Conservation (phyloP, 768 basidiomycete species). For the Tricholoma terreum region DNA sequence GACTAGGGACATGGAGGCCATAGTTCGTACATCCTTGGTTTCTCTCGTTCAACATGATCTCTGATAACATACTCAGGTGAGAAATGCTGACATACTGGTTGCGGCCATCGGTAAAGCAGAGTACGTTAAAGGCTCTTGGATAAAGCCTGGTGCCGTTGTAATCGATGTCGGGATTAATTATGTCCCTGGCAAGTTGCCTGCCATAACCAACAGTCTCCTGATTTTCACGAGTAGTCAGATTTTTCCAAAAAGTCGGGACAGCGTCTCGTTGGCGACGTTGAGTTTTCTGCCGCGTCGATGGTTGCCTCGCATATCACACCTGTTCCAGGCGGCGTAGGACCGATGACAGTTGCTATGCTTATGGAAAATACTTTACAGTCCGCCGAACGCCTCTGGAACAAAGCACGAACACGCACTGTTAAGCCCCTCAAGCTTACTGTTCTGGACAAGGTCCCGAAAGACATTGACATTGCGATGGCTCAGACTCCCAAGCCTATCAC, state of each 20-base stretch:
- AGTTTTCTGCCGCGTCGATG: slow-evolving; percentile 70
- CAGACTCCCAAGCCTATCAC: slow-evolving; percentile 90
- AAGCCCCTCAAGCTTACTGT: slow-evolving; percentile 78
- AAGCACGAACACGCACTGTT: slow-evolving; percentile 61
- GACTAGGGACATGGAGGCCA: slow-evolving; percentile 74
- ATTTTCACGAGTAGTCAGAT: slow-evolving; percentile 43
- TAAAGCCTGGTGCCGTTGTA: slow-evolving; percentile 92
- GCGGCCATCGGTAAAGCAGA: slow-evolving; percentile 94
- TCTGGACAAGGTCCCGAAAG: slow-evolving; percentile 85
- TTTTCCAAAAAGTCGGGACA: slow-evolving; percentile 91
- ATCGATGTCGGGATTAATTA: slow-evolving; percentile 99
- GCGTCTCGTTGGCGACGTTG: slow-evolving; percentile 94
- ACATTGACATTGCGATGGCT: slow-evolving; percentile 94
- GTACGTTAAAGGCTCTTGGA: slow-evolving; percentile 89
- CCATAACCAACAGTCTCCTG: slow-evolving; percentile 2
- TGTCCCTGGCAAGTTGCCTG: slow-evolving; percentile 61
- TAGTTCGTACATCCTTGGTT: slow-evolving; percentile 47
- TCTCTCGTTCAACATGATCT: not conserved
- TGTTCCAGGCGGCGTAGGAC: slow-evolving; percentile 97
- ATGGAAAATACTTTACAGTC: slow-evolving; percentile 92
- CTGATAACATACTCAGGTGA: slow-evolving; percentile 48
- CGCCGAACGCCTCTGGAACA: slow-evolving; percentile 78
- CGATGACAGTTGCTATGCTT: slow-evolving; percentile 99
- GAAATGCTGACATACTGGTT: slow-evolving; percentile 88
- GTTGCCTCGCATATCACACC: slow-evolving; percentile 93